These are phyloP conservation scores for Ustilago hordei DNA, from an alignment of 1,284 basidiomycete species.

Conservation along the genomic window DNA sequence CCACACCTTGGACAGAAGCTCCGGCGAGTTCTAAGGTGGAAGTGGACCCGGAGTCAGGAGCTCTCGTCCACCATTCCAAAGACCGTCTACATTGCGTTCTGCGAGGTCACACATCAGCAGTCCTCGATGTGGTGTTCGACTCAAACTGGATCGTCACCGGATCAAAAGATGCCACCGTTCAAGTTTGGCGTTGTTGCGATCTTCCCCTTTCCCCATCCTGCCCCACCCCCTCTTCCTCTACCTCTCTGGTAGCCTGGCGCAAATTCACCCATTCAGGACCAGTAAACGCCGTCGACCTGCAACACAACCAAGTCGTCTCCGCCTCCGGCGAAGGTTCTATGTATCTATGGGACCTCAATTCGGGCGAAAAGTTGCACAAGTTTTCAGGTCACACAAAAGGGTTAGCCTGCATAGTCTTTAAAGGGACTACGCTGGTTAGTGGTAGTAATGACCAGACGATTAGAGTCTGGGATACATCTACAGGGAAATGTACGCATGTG, in stretches of 20 bases:
- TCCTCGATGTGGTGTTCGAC: conserved; percentile 55
- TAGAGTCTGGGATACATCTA: conserved; percentile 53
- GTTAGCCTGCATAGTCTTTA: conserved; percentile 53
- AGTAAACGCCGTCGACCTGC: conserved; percentile 50
- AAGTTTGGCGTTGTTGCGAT: conserved; percentile 52
- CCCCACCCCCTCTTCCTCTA: conserved; percentile 1
- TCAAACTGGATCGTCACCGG: conserved; percentile 53
- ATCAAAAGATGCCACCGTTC: conserved; percentile 55
- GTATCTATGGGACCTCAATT: conserved; percentile 53
- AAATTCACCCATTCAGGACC: conserved; percentile 42
- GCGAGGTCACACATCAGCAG: conserved; percentile 41
- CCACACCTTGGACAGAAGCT: not conserved
- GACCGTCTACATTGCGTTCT: conserved; percentile 31
- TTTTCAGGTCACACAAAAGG: conserved; percentile 54
- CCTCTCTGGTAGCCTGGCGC: conserved; percentile 6
- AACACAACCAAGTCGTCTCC: conserved; percentile 42
- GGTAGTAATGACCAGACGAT: conserved; percentile 61
- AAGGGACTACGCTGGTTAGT: conserved; percentile 45
- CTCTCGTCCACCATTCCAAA: conserved; percentile 21
- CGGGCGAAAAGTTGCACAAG: conserved; percentile 36
- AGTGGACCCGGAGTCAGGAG: conserved; percentile 18
- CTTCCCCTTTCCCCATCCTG: conserved; percentile 6
- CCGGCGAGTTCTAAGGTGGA: not conserved
- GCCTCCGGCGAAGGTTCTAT: conserved; percentile 58
- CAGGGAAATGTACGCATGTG: conserved; percentile 42